Conservation (phyloP, 495 filamentous ascomycete genomes). For the Penicillium malachiteum region DNA sequence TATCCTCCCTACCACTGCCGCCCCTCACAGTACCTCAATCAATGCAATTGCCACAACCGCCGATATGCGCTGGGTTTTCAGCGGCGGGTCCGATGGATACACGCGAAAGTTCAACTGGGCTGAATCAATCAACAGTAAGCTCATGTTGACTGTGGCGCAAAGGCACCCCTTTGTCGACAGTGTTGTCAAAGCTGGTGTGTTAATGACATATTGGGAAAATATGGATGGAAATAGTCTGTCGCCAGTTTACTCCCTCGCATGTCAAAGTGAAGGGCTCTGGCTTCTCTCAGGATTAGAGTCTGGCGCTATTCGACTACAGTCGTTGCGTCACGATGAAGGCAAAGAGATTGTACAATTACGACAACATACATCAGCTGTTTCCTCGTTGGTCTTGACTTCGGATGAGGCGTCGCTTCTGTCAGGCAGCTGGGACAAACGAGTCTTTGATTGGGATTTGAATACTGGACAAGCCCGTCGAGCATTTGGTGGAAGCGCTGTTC, state of each 20-base stretch:
- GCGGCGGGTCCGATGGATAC: constrained; percentile 89
- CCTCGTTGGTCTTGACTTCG: constrained; percentile 74
- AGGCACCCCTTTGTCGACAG: constrained; percentile 96
- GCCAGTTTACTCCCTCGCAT: constrained; percentile 90
- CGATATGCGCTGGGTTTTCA: constrained; percentile 95
- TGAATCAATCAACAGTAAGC: constrained; percentile 91
- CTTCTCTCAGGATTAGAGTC: constrained; percentile 85
- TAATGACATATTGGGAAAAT: constrained; percentile 98
- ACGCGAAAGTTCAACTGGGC: constrained; percentile 95
- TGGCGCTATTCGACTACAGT: constrained; percentile 89
- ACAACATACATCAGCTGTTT: constrained; percentile 89
- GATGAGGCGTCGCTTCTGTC: constrained; percentile 89
- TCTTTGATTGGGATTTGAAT: constrained; percentile 94
- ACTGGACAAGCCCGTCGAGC: constrained; percentile 72
- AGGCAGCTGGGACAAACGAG: constrained; percentile 93
- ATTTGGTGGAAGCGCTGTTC: constrained; percentile 73
- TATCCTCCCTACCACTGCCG: constrained; percentile 94
- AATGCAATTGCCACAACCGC: constrained; percentile 90
- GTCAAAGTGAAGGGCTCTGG: constrained; percentile 88
- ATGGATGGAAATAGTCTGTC: constrained; percentile 60
- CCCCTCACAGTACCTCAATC: constrained; percentile 92
- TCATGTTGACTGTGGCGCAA: constrained; percentile 92
- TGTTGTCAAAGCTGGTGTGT: constrained; percentile 87
- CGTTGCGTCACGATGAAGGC: constrained; percentile 92
- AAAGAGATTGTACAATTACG: constrained; percentile 78